Evolutionary conservation across 306 rosid genomes (phyloP).

Genomic region (Chamaecrista fasciculata): DNA sequence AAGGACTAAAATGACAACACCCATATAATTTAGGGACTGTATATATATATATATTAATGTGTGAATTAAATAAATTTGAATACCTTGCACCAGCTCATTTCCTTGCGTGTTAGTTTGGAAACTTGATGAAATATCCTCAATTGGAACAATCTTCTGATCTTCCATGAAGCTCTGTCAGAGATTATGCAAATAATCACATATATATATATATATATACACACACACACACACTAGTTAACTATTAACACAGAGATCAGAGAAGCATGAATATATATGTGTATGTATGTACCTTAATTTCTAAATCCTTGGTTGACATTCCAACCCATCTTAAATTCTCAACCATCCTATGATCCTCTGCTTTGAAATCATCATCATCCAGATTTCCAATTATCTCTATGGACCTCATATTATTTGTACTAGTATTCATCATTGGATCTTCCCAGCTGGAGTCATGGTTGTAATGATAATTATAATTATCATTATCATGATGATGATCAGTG

Average conservation of each 20-base stretch:
- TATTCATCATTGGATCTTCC: conserved; percentile 56
- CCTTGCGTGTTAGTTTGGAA: conserved; percentile 51
- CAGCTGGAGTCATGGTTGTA: conserved; percentile 31
- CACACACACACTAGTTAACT: too few relatives aligned
- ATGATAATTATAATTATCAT: background rate
- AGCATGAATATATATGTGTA: background rate
- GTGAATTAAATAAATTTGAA: background rate
- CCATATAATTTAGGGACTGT: too few relatives aligned
- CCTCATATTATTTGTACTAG: conserved; percentile 46
- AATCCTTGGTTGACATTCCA: conserved; percentile 71
- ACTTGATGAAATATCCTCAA: conserved; percentile 58
- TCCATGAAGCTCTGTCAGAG: conserved; percentile 60
- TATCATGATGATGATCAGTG: conserved; percentile 5
- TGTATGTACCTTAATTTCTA: conserved; percentile 27
- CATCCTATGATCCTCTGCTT: conserved; percentile 35
- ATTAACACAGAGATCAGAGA: too few relatives aligned
- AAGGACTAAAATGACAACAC: too few relatives aligned
- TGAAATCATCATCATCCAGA: conserved; percentile 55
- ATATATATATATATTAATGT: background rate
- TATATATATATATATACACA: too few relatives aligned
- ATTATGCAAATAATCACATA: background rate
- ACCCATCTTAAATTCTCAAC: conserved; percentile 84
- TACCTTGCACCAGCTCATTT: conserved; percentile 56
- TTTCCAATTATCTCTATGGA: conserved; percentile 59
- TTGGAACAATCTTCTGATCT: conserved; percentile 70